Conservation (phyloP, 768 basidiomycete genomes). For the Collybia sordida region DNA sequence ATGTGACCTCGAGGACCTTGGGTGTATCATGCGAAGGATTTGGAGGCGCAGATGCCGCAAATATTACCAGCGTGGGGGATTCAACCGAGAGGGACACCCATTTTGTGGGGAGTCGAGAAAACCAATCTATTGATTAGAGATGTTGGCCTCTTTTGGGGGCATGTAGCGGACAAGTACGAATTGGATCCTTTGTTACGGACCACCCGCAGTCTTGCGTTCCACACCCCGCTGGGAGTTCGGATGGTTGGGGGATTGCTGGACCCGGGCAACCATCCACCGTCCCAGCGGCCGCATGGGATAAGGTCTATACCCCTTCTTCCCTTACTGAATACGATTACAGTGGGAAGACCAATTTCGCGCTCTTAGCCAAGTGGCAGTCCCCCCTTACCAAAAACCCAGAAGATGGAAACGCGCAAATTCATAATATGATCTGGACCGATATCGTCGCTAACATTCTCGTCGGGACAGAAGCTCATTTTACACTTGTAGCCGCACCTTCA, state of each 20-base stretch:
- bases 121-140: slow-evolving; percentile 5
- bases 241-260: slow-evolving; percentile 5
- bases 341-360: slow-evolving; percentile 9
- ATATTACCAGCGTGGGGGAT: slow-evolving; percentile 18
- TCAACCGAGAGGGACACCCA: slow-evolving; percentile 10
- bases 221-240: slow-evolving; percentile 12
- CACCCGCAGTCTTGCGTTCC: slow-evolving; percentile 12
- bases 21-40: slow-evolving; percentile 14
- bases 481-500: slow-evolving; percentile 3
- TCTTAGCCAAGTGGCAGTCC: slow-evolving; percentile 10
- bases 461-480: slow-evolving; percentile 7
- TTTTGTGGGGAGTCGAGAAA: slow-evolving; percentile 13
- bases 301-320: background rate
- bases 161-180: background rate
- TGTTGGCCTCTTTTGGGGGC: slow-evolving; percentile 15
- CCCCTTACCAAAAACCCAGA: slow-evolving; percentile 12
- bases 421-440: slow-evolving; percentile 17
- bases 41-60: slow-evolving; percentile 15
- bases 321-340: slow-evolving; percentile 3
- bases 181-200: background rate
- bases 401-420: slow-evolving; percentile 9
- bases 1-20: background rate
- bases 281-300: slow-evolving; percentile 9
- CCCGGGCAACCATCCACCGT: slow-evolving; percentile 1
- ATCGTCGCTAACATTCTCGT: slow-evolving; percentile 15